These are phyloP conservation scores for Pleomassaria siparia DNA, from an alignment of 2,329 filamentous ascomycete genomes.

Conservation along the genomic window DNA sequence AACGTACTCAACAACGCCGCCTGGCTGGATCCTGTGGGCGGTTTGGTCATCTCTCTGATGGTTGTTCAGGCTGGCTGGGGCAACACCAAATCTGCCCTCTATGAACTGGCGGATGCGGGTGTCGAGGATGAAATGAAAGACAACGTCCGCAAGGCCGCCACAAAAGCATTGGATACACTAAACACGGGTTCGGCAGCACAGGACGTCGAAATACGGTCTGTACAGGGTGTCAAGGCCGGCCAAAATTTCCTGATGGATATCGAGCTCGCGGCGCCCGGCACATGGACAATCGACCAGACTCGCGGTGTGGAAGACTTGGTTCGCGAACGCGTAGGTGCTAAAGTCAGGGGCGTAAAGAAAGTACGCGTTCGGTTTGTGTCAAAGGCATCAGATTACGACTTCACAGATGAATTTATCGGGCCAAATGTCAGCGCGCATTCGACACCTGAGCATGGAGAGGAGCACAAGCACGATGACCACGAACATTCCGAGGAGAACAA, in stretches of 20 bases:
- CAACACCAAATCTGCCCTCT: constrained; percentile 79
- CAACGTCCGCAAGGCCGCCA: constrained; percentile 66
- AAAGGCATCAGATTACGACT: constrained; percentile 59
- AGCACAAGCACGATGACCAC: constrained; percentile 22
- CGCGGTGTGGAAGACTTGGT: constrained; percentile 72
- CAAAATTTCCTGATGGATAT: constrained; percentile 95
- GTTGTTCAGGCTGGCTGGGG: constrained; percentile 86
- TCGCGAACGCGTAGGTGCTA: constrained; percentile 70
- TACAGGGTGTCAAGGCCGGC: constrained; percentile 91
- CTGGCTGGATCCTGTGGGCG: constrained; percentile 93
- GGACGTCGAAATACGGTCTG: constrained; percentile 71
- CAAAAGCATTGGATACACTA: constrained; percentile 44
- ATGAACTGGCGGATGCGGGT: constrained; percentile 87
- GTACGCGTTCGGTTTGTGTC: constrained; percentile 83
- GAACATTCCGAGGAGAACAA: constrained; percentile 24
- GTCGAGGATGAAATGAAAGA: constrained; percentile 82
- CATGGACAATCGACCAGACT: constrained; percentile 74
- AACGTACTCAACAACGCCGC: constrained; percentile 82
- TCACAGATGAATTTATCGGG: constrained; percentile 69
- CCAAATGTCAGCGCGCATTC: constrained; percentile 30
- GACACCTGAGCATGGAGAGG: constrained; percentile 33
- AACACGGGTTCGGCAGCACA: constrained; percentile 45
- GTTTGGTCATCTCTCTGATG: constrained; percentile 88
- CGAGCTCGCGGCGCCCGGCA: constrained; percentile 75
- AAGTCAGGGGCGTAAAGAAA: constrained; percentile 80